Evolutionary conservation across 805 yeast genomes (phyloP), one percentile per base, ranked within the genome.

Genomic region (Pichia phayaonensis): DNA sequence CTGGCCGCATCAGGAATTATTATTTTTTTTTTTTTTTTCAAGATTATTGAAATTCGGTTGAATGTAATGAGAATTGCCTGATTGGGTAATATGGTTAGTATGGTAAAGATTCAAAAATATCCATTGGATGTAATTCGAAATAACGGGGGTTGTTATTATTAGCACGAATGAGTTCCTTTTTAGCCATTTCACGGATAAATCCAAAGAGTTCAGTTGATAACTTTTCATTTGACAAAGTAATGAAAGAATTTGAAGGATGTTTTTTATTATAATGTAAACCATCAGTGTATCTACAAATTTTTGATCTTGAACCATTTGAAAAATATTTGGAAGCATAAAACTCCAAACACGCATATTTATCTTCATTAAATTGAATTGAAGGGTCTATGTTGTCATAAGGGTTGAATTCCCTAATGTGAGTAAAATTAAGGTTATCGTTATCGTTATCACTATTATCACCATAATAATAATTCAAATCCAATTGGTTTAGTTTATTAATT

Each of bases 161-260:
- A 8, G 34, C 40, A 7, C 53, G 44, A 8, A 22, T 10, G 5
- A 29, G 18, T 27, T 50, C 53, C 8, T 11, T 3, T 13, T 54
- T 54, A 1, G 69, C 71, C 65, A 67, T 62, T 27, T 55, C 60
- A 44, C 56, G 56, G 20, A 66, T 59, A 20, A 58, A 52, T 2
- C 69, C 69, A 5, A 54, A 40, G 4, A 66, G 46, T 22, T 67
- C 65, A 12, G 54, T 42, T 13, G 57, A 51, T 10, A 61, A 26
- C 12, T 40, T 48, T 2, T 24, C 13, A 6, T 42, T 40, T 20
- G 62, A 43, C 8, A 59, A 39, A 8, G 59, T 55, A 6, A 49
- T 51, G 44, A 67, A 65, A 3, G 41, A 40, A 31, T 59, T 56
- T 1, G 59, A 59, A 1, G 63, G 63, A 31, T 64, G 53, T 8